phyloP scores from a whole-genome alignment of 2,329 filamentous ascomycete genomes.

The Scedosporium minutisporum region DNA sequence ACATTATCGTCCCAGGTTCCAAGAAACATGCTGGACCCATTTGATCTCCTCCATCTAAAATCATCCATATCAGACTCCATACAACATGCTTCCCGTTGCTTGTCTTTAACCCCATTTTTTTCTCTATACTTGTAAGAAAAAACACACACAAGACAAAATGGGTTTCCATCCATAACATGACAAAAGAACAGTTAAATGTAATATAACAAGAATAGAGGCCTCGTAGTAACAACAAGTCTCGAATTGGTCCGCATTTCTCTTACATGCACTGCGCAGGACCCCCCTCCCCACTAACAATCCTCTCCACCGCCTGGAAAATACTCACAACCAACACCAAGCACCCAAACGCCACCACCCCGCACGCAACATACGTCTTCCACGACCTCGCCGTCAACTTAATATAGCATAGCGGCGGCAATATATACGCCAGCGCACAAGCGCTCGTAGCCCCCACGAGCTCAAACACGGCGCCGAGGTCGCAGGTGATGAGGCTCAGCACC shows the following conservation, averaged over 20 bases:
- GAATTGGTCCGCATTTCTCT: neutral
- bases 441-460: slow-evolving; percentile 93
- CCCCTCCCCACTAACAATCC: slow-evolving; percentile 43
- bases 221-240: too few species aligned
- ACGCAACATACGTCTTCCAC: slow-evolving; percentile 64
- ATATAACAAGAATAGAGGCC: neutral
- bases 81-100: neutral
- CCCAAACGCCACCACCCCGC: slow-evolving; percentile 69
- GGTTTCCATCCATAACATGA: neutral
- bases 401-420: slow-evolving; percentile 88
- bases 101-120: neutral
- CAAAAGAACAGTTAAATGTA: neutral
- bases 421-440: slow-evolving; percentile 89
- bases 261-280: slow-evolving; percentile 20
- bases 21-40: neutral
- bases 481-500: slow-evolving; percentile 71
- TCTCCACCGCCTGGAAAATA: slow-evolving; percentile 60
- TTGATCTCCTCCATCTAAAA: neutral
- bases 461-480: slow-evolving; percentile 88
- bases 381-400: slow-evolving; percentile 77
- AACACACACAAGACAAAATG: neutral
- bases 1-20: neutral
- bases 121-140: neutral
- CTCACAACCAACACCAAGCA: slow-evolving; percentile 72
- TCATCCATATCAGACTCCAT: neutral